A percentile compares a stretch with the other conserved stretches of the same genome.
phyloP scores from a whole-genome alignment of 176 grass and related monocot genomes.

The Ensete glaucum region DNA sequence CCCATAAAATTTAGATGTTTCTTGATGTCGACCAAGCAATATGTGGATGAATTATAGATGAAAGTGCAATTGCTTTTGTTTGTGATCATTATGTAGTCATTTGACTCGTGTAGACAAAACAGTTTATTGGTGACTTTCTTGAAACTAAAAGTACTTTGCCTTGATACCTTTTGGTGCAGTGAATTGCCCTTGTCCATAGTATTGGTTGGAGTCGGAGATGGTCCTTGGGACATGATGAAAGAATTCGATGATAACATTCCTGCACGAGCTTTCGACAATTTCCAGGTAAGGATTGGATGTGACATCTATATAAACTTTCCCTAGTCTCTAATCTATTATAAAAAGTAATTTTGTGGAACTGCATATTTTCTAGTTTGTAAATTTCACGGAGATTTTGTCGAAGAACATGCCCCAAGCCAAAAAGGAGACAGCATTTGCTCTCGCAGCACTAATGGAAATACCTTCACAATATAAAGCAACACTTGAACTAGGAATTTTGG shows the following conservation, averaged over 20 bases:
- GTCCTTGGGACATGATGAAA: constrained; percentile 42
- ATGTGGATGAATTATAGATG: not conserved
- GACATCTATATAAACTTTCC: not conserved
- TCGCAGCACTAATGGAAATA: constrained; percentile 35
- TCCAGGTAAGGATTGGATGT: constrained; percentile 17
- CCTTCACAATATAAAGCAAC: constrained; percentile 44
- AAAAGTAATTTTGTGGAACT: not conserved
- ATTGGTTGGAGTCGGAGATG: constrained; percentile 38
- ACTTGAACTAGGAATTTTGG: constrained; percentile 29
- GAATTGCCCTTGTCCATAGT: constrained; percentile 34
- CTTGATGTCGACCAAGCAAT: not conserved
- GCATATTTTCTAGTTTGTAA: constrained; percentile 31
- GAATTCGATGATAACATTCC: constrained; percentile 42
- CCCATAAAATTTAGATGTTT: not conserved
- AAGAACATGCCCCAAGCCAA: constrained; percentile 20
- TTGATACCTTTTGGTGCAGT: constrained; percentile 18
- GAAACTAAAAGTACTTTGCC: not conserved
- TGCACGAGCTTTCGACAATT: constrained; percentile 30
- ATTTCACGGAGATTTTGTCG: constrained; percentile 32
- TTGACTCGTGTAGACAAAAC: not conserved
- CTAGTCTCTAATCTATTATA: not conserved
- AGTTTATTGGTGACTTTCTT: too few species aligned
- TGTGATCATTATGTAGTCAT: too few species aligned
- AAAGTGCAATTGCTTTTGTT: not conserved
- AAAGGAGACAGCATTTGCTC: constrained; percentile 29